These are phyloP conservation scores for Psilocybe tampanensis DNA, from an alignment of 768 basidiomycete genomes.

Conservation along the genomic window DNA sequence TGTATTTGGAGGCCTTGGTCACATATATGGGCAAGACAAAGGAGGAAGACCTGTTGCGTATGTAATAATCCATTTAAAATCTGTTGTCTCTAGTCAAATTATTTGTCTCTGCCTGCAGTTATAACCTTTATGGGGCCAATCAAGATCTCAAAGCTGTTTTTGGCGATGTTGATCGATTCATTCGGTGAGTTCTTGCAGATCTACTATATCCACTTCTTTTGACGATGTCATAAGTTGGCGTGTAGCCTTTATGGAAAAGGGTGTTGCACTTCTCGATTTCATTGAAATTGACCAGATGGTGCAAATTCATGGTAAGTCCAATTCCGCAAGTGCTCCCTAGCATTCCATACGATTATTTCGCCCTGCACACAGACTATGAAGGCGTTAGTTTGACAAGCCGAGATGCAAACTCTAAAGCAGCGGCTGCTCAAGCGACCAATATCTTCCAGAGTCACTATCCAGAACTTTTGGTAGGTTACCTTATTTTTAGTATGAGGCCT, in stretches of 20 bases:
- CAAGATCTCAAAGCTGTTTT: conserved; percentile 72
- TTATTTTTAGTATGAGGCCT: background rate
- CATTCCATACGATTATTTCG: background rate
- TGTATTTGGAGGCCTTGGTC: conserved; percentile 64
- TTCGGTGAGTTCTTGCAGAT: conserved; percentile 50
- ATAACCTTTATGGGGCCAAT: conserved; percentile 79
- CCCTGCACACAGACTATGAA: conserved; percentile 59
- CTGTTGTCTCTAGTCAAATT: no score
- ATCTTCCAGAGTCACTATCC: conserved; percentile 82
- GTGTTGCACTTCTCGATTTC: conserved; percentile 67
- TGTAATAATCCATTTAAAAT: conserved; percentile 25
- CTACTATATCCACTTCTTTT: conserved; percentile 1
- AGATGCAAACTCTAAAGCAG: conserved; percentile 75
- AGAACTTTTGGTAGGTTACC: conserved; percentile 62
- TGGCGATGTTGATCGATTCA: conserved; percentile 72
- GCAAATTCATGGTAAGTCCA: conserved; percentile 68
- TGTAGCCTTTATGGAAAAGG: conserved; percentile 74
- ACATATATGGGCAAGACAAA: conserved; percentile 71
- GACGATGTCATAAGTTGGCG: conserved; percentile 59
- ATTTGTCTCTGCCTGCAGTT: conserved; percentile 39
- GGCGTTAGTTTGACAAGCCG: conserved; percentile 69
- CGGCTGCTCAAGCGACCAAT: conserved; percentile 71
- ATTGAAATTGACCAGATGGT: conserved; percentile 70
- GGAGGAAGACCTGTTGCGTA: conserved; percentile 70
- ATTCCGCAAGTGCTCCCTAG: background rate